These are phyloP conservation scores for Berkeleyomyces basicola DNA, from an alignment of 2,329 filamentous ascomycete species.

Conservation along the genomic window DNA sequence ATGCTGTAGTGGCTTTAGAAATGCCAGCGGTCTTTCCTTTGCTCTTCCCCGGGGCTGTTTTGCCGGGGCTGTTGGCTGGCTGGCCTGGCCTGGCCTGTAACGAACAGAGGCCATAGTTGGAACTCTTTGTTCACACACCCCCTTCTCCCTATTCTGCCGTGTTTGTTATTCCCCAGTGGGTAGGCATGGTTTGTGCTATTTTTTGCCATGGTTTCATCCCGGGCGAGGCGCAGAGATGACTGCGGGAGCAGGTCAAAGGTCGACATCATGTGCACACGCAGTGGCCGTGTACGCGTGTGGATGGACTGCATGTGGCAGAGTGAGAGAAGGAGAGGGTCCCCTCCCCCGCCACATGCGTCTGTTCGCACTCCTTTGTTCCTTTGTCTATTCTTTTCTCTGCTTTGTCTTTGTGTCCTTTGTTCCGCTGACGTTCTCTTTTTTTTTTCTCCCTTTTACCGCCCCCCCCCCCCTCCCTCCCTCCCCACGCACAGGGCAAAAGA, in stretches of 20 bases:
- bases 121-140: background rate
- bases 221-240: background rate
- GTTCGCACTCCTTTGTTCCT: slow-evolving; percentile 4
- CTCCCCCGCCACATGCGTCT: background rate
- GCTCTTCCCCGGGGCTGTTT: background rate
- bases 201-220: background rate
- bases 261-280: background rate
- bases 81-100: background rate
- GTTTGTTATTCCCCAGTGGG: background rate
- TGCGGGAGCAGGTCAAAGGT: background rate
- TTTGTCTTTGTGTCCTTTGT: background rate
- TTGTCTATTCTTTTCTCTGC: background rate
- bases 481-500: background rate
- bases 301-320: background rate
- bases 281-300: background rate
- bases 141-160: background rate
- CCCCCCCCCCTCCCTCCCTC: background rate
- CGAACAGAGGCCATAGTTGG: background rate
- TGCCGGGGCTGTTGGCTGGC: background rate
- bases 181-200: background rate
- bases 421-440: background rate
- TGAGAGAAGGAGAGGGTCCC: background rate
- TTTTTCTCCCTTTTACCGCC: background rate
- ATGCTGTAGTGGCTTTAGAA: slow-evolving; percentile 1
- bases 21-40: slow-evolving; percentile 2